phyloP scores from a whole-genome alignment of 305 asterid species.

The Fraxinus floribunda region DNA sequence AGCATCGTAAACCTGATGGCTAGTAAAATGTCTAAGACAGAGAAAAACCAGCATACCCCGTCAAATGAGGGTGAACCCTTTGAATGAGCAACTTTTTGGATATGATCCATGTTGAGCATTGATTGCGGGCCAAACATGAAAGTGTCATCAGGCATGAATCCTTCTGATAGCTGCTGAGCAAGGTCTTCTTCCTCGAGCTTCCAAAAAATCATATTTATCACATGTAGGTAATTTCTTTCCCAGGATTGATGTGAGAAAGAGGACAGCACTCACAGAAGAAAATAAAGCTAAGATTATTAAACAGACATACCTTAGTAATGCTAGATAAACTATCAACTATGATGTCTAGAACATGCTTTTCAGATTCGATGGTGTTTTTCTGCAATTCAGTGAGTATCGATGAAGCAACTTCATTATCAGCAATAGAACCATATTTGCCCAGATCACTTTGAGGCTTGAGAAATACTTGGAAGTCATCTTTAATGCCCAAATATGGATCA shows the following conservation, averaged over 20 bases:
- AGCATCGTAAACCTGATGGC: background rate
- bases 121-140: constrained; percentile 75
- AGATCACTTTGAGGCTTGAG: constrained; percentile 58
- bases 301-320: constrained; percentile 58
- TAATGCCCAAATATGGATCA: constrained; percentile 83
- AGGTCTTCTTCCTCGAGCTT: constrained; percentile 72
- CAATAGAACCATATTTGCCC: constrained; percentile 58
- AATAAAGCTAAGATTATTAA: background rate
- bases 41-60: constrained; percentile 49
- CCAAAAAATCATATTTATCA: constrained; percentile 8
- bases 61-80: constrained; percentile 76
- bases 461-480: constrained; percentile 75
- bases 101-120: constrained; percentile 58
- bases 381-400: constrained; percentile 51
- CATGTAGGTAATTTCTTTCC: background rate
- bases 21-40: background rate
- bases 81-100: constrained; percentile 48
- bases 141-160: constrained; percentile 78
- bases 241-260: background rate
- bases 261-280: background rate
- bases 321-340: constrained; percentile 56
- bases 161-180: constrained; percentile 66
- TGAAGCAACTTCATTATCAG: constrained; percentile 68
- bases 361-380: constrained; percentile 51
- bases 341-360: constrained; percentile 41